Percentiles rank a stretch among this genome's conserved stretches.
Conservation (phyloP, 257 asterid genomes). For the Voacanga thouarsii region DNA sequence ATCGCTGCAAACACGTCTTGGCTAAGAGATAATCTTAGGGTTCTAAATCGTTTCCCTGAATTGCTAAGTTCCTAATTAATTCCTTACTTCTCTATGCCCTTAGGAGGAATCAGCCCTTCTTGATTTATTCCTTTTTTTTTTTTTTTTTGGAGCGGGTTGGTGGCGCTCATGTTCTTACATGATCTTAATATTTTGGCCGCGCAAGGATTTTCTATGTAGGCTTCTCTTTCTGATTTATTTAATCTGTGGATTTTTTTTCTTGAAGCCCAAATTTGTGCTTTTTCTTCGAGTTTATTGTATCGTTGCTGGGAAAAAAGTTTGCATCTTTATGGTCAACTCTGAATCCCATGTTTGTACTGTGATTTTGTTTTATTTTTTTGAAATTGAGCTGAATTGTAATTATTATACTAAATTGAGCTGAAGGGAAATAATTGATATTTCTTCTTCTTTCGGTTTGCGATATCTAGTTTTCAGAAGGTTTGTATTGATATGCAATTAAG, state of each 20-base stretch:
- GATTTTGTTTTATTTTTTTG: neutral
- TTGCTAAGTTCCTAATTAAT: slow-evolving; percentile 16
- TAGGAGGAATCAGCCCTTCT: neutral
- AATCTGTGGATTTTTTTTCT: neutral
- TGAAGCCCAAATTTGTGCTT: neutral
- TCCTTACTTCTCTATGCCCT: neutral
- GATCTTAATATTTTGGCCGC: neutral
- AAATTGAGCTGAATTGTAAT: neutral
- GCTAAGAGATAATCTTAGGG: slow-evolving; percentile 13
- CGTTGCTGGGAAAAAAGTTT: neutral
- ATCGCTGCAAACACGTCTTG: slow-evolving; percentile 3
- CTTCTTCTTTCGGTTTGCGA: neutral
- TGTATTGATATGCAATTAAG: neutral
- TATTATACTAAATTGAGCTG: neutral
- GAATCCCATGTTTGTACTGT: neutral
- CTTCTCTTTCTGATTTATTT: neutral
- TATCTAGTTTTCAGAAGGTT: neutral
- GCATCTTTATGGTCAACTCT: neutral
- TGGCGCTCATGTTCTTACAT: neutral
- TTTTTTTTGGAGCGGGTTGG: neutral
- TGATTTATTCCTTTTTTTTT: neutral
- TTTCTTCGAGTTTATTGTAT: neutral
- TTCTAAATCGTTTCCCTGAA: slow-evolving; percentile 4
- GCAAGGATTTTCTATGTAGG: neutral
- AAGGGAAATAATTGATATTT: neutral